phyloP scores from a whole-genome alignment of 1,139 yeast genomes.

The Pichia sp. region DNA sequence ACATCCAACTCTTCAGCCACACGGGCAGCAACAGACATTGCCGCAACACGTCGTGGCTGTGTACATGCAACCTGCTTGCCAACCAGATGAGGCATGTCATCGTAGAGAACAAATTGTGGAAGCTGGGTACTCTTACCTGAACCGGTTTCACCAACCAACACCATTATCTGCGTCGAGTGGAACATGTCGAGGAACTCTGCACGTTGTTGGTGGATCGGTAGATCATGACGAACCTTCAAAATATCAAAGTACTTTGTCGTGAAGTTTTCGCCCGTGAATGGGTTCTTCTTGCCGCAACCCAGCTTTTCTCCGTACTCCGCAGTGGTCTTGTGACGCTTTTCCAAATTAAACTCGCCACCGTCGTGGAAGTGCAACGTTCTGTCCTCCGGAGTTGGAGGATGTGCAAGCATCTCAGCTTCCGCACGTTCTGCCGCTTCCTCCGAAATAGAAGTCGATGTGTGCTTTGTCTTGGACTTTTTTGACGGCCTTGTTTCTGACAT shows the following conservation, averaged over 20 bases:
- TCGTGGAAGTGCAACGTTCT: conserved; percentile 36
- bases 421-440: conserved; percentile 57
- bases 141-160: conserved; percentile 85
- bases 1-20: conserved; percentile 65
- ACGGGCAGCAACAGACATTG: conserved; percentile 63
- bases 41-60: conserved; percentile 74
- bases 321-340: conserved; percentile 65
- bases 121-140: conserved; percentile 64
- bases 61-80: conserved; percentile 66
- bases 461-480: conserved; percentile 36
- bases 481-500: conserved; percentile 33
- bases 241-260: conserved; percentile 70
- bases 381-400: conserved; percentile 35
- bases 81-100: conserved; percentile 54
- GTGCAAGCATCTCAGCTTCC: conserved; percentile 40
- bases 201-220: conserved; percentile 94
- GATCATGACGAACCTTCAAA: conserved; percentile 69
- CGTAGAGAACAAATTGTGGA: conserved; percentile 61
- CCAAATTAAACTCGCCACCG: conserved; percentile 53
- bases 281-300: conserved; percentile 64
- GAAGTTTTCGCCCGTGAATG: conserved; percentile 69
- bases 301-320: conserved; percentile 61
- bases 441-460: conserved; percentile 41
- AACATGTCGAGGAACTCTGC: conserved; percentile 79
- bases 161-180: conserved; percentile 90